Percentiles rank a stretch among this genome's conserved stretches.
phyloP scores from a whole-genome alignment of 2,329 filamentous ascomycete species.

The Lanzia echinophila region DNA sequence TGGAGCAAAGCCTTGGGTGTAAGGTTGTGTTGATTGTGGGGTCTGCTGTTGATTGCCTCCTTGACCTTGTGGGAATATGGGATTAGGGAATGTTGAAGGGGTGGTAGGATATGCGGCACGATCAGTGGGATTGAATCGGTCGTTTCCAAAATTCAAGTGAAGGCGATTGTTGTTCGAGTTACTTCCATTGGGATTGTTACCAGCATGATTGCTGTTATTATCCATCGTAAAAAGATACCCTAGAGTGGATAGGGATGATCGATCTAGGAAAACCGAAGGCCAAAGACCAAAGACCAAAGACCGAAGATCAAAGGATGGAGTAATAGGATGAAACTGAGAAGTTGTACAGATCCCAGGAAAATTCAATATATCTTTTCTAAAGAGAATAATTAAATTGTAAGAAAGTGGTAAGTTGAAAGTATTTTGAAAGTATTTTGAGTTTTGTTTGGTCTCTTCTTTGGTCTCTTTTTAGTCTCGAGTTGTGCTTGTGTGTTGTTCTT shows the following conservation, averaged over 20 bases:
- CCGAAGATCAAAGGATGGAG: too few species aligned
- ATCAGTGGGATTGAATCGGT: constrained; percentile 56
- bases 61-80: constrained; percentile 45
- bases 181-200: constrained; percentile 13
- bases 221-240: constrained; percentile 8
- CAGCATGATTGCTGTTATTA: constrained; percentile 9
- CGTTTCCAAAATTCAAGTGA: constrained; percentile 35
- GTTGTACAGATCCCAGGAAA: too few species aligned
- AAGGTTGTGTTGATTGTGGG: constrained; percentile 35
- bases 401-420: too few species aligned
- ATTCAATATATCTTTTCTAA: too few species aligned
- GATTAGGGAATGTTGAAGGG: constrained; percentile 93
- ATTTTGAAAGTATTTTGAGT: too few species aligned
- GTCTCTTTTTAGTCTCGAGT: too few species aligned
- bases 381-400: too few species aligned
- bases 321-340: too few species aligned
- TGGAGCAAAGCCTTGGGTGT: constrained; percentile 39
- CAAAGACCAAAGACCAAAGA: neutral
- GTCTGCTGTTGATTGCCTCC: constrained; percentile 31
- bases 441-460: too few species aligned
- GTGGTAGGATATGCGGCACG: constrained; percentile 71
- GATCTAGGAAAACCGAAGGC: neutral
- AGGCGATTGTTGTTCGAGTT: constrained; percentile 25
- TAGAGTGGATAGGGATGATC: neutral
- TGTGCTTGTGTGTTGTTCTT: too few species aligned